Evolutionary conservation across 1,284 basidiomycete genomes (phyloP), one percentile per base, ranked within the genome.

Genomic region (Moniliophthora roreri): DNA sequence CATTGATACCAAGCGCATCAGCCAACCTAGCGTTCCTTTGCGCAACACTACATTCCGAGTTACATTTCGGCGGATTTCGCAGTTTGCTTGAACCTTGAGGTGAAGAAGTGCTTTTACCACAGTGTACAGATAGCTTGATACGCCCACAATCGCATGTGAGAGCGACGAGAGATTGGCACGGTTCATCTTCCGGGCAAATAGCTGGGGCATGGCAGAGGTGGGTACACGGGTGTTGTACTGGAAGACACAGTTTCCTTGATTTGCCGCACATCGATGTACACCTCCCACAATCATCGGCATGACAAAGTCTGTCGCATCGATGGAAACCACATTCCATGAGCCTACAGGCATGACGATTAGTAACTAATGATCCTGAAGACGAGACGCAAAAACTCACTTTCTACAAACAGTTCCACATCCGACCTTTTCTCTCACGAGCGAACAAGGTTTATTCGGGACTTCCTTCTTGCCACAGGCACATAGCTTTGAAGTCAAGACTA

Each of bases 401-500:
- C 89, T 91, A 66, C 95, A 97, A 1, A 77, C 66, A 37, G 75
- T 79, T 3, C 94, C 94, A 66, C 94, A 98, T 0, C 81, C 87
- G 2, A 97, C 87, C 58, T 86, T 88, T 61, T 89, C 78, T 11
- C 62, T 69, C 58, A 75, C 87, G 60, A 89, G 81, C 3, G 91
- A 91, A 68, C 94, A 97, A 37, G 83, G 76, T 3, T 88, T 73
- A 58, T 91, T 88, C 13, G 70, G 74, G 1, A 94, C 76, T 34
- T 70, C 72, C 62, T 87, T 89, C 79, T 95, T 95, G 10, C 92
- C 91, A 64, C 95, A 98, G 0, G 90, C 91, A 65, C 95, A 98
- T 1, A 68, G 63, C 67, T 93, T 94, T 23, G 75, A 76, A 0
- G 88, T 87, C 49, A 98, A 72, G 66, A 86, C 86, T 0, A 86